These are phyloP conservation scores for Rhizoclosmatium sp. DNA, from an alignment of 192 early-diverging fungal species.

Conservation along the genomic window DNA sequence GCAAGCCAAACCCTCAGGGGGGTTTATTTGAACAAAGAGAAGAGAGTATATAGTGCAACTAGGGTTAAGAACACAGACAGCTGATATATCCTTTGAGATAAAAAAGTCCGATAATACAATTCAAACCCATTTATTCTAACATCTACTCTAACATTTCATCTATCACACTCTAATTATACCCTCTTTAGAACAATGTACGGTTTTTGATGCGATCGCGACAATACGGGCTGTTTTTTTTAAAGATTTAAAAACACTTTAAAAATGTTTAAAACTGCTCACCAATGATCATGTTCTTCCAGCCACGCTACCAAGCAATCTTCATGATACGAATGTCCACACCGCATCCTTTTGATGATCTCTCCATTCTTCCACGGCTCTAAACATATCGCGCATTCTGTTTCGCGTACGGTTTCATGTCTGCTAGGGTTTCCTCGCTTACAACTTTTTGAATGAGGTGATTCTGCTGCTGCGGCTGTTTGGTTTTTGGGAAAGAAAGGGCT, in stretches of 20 bases:
- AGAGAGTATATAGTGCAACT: too few species aligned
- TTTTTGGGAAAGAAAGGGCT: too few species aligned
- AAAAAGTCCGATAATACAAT: too few species aligned
- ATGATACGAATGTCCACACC: slow-evolving; percentile 29
- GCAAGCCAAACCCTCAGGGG: too few species aligned
- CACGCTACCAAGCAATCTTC: slow-evolving; percentile 23
- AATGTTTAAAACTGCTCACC: slow-evolving; percentile 2
- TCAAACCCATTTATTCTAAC: too few species aligned
- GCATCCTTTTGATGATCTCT: slow-evolving; percentile 17
- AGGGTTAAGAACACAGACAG: too few species aligned
- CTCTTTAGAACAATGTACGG: not conserved
- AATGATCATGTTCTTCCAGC: slow-evolving; percentile 26
- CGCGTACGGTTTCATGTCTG: slow-evolving; percentile 11
- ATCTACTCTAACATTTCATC: too few species aligned
- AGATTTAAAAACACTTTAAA: not conserved
- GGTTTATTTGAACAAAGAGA: too few species aligned
- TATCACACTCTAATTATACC: too few species aligned
- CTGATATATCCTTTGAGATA: too few species aligned
- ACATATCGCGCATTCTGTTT: slow-evolving; percentile 34
- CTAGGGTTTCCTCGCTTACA: not conserved
- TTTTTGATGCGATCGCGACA: not conserved
- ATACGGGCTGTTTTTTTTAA: not conserved
- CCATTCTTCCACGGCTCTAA: slow-evolving; percentile 25
- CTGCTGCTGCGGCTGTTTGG: not conserved
- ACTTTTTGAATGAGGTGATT: not conserved